phyloP scores from a whole-genome alignment of 2,329 filamentous ascomycete species.

The Fusarium beomiforme region DNA sequence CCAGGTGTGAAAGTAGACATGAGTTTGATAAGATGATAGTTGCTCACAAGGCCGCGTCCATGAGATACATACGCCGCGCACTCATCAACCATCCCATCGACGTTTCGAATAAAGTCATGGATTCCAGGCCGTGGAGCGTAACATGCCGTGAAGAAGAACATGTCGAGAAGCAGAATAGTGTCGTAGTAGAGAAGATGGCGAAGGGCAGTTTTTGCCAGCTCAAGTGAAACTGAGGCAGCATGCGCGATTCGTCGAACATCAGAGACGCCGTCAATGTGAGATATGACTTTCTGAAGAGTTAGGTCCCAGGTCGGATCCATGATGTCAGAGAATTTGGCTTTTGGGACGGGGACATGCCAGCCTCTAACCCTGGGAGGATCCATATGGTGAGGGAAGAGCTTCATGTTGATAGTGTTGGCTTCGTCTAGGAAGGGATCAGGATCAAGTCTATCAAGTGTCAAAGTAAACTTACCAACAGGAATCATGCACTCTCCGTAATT shows the following conservation, averaged over 20 bases:
- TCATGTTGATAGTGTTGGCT: slow-evolving; percentile 94
- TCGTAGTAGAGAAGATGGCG: slow-evolving; percentile 94
- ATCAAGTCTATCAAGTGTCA: background rate
- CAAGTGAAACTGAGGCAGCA: slow-evolving; percentile 85
- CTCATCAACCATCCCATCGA: slow-evolving; percentile 81
- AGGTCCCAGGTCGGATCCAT: slow-evolving; percentile 78
- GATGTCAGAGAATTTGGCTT: slow-evolving; percentile 71
- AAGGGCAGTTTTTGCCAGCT: slow-evolving; percentile 85
- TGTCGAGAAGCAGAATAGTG: slow-evolving; percentile 87
- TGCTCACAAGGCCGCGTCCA: slow-evolving; percentile 56
- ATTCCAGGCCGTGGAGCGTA: slow-evolving; percentile 86
- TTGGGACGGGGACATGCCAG: slow-evolving; percentile 89
- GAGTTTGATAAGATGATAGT: slow-evolving; percentile 78
- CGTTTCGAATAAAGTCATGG: slow-evolving; percentile 80
- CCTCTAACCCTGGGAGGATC: slow-evolving; percentile 81
- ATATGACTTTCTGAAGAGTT: slow-evolving; percentile 81
- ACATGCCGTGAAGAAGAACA: slow-evolving; percentile 93
- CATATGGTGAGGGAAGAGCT: slow-evolving; percentile 86
- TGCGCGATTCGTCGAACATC: slow-evolving; percentile 88
- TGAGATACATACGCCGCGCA: slow-evolving; percentile 84
- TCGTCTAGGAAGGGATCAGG: slow-evolving; percentile 68
- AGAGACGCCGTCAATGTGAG: slow-evolving; percentile 89
- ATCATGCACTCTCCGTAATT: slow-evolving; percentile 99
- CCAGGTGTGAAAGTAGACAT: slow-evolving; percentile 88
- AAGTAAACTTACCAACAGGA: slow-evolving; percentile 75